Base-by-base conservation (phyloP, 345 rosid species). In the Theobroma cacao region DNA sequence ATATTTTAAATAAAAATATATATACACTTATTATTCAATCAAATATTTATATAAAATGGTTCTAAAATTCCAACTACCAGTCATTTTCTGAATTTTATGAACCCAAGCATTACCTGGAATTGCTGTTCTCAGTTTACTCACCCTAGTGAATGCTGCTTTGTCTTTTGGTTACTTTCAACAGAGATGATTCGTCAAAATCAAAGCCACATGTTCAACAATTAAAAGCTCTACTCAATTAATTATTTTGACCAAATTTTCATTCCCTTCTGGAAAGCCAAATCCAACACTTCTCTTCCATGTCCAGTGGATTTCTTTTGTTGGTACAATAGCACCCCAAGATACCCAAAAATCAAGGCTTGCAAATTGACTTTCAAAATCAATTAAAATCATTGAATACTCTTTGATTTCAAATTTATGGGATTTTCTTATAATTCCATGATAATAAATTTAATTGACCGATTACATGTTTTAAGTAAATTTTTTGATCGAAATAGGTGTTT, bases 71-170 rank as follows among this genome's bases (percentile, higher is more conserved):
- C 34, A 67, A 41, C 72, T 10, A 24, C 53, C 72, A 22, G 22
- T 45, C 74, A 69, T 69, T 69, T 45, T 69, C 74, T 1, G 0
- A 14, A 5, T 22, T 26, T 14, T 45, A n/a, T 69, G 17, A 20
- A 60, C 14, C 5, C 41, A 63, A 63, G 22, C 43, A 22, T 17
- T 4, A 38, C 36, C 7, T 12, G 10, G 18, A 26, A 28, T 12
- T 60, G 65, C 18, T 13, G 17, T 3, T 2, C 0, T 15, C 41
- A 65, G 7, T 55, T 58, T 58, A 26, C 33, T 52, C n/a, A 2
- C 45, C 33, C 17, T 12, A 26, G 11, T 2, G 75, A 72, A 52
- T 72, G 66, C 77, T 74, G 77, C 77, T 58, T 74, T 74, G 77
- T 74, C 77, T 41, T n/a, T 47, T 30, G 64, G 34, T 58, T 18